A percentile compares a stretch with the other conserved stretches of the same genome.
Evolutionary conservation across 345 rosid species (phyloP).

Genomic region (Lepidium didymum): DNA sequence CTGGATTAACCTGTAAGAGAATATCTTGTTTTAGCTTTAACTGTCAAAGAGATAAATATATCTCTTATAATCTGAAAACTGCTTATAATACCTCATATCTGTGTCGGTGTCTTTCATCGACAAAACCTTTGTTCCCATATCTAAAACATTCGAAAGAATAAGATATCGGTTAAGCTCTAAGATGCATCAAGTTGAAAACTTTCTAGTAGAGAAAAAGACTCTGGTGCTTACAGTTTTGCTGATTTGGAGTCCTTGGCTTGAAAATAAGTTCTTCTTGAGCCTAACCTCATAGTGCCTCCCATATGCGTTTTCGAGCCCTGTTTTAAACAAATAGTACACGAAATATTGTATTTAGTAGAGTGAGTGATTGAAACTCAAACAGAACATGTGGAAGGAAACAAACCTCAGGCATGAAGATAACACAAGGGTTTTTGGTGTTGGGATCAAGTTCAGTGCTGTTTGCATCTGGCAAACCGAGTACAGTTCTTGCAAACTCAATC

Average conservation of each 20-base stretch:
- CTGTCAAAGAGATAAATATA: not conserved
- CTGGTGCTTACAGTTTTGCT: constrained; percentile 26
- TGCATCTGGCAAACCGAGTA: constrained; percentile 73
- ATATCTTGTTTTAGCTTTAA: not conserved
- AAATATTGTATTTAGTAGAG: not conserved
- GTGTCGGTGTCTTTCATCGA: constrained; percentile 96
- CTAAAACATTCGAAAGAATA: constrained; percentile 30
- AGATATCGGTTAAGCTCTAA: not conserved
- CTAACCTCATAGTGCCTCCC: constrained; percentile 39
- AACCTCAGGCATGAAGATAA: constrained; percentile 97
- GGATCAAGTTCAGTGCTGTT: constrained; percentile 92
- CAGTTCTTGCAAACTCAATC: constrained; percentile 72
- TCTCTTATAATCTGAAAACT: not conserved
- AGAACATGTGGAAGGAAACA: not conserved
- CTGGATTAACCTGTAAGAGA: constrained; percentile 74
- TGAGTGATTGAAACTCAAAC: not conserved
- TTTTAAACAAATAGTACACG: not conserved
- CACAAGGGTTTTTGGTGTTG: constrained; percentile 64
- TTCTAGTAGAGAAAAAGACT: not conserved
- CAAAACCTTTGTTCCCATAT: constrained; percentile 57
- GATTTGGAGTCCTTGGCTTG: constrained; percentile 30
- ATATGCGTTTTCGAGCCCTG: constrained; percentile 34
- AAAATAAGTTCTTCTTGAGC: constrained; percentile 32
- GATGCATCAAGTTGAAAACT: not conserved
- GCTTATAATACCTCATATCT: constrained; percentile 67